Conservation (phyloP, 164 flowering plant species). For the Chimonanthus salicifolius region DNA sequence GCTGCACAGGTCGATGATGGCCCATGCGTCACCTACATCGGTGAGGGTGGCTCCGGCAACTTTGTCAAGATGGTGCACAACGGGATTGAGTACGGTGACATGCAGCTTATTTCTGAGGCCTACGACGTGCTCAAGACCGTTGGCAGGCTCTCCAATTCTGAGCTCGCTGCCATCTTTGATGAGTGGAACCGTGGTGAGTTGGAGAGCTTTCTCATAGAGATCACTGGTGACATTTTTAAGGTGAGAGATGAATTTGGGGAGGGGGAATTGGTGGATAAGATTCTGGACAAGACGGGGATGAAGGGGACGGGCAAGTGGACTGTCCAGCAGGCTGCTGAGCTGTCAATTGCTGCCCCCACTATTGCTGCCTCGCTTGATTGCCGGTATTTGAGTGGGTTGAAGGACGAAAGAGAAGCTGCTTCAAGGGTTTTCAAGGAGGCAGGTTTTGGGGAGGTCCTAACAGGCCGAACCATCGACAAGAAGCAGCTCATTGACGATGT, state of each 20-base stretch:
- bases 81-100: slow-evolving; percentile 10
- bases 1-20: slow-evolving; percentile 50
- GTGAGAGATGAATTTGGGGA: slow-evolving; percentile 30
- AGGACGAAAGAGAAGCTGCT: slow-evolving; percentile 23
- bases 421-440: slow-evolving; percentile 20
- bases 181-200: not conserved
- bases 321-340: slow-evolving; percentile 35
- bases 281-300: slow-evolving; percentile 46
- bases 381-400: slow-evolving; percentile 27
- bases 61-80: too few species aligned
- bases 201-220: slow-evolving; percentile 20
- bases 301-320: slow-evolving; percentile 32
- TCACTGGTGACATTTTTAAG: slow-evolving; percentile 37
- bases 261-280: slow-evolving; percentile 41
- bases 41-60: slow-evolving; percentile 32
- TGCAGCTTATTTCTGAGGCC: slow-evolving; percentile 38
- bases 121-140: slow-evolving; percentile 35
- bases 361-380: slow-evolving; percentile 26
- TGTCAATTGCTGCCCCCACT: slow-evolving; percentile 25
- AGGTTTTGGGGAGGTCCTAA: slow-evolving; percentile 12
- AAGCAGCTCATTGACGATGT: slow-evolving; percentile 24
- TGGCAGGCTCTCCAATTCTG: slow-evolving; percentile 28
- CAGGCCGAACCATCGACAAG: slow-evolving; percentile 15
- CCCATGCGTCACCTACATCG: slow-evolving; percentile 45
- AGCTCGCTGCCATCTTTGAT: slow-evolving; percentile 17